A percentile compares a stretch with the other conserved stretches of the same genome.
These are phyloP conservation scores for Acacia confusa DNA, from an alignment of 306 rosid genomes.

Conservation along the genomic window DNA sequence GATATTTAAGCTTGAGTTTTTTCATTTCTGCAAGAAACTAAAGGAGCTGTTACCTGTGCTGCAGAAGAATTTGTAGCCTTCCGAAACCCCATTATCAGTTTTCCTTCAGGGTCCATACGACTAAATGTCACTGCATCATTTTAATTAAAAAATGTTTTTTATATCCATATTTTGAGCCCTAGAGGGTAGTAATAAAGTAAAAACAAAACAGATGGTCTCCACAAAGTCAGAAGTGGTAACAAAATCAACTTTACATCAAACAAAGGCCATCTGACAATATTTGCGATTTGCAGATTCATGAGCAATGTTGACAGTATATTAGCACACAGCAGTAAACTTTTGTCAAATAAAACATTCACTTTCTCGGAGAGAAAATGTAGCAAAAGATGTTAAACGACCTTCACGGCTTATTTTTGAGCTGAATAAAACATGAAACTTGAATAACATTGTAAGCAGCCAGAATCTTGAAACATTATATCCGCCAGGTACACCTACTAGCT, in stretches of 20 bases:
- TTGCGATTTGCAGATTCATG: not conserved
- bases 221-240: slow-evolving; percentile 15
- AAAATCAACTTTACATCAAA: slow-evolving; percentile 18
- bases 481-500: not conserved
- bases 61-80: slow-evolving; percentile 76
- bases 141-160: not conserved
- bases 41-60: slow-evolving; percentile 68
- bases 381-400: slow-evolving; percentile 1
- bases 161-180: slow-evolving; percentile 1
- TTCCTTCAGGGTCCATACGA: slow-evolving; percentile 99
- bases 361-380: not conserved
- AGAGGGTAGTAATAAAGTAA: not conserved
- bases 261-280: slow-evolving; percentile 28
- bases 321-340: not conserved
- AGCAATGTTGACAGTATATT: not conserved
- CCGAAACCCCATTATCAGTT: slow-evolving; percentile 96
- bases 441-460: slow-evolving; percentile 12
- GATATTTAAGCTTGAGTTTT: slow-evolving; percentile 39
- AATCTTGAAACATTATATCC: slow-evolving; percentile 18
- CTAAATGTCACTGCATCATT: slow-evolving; percentile 83
- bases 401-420: slow-evolving; percentile 7
- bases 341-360: not conserved
- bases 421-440: not conserved
- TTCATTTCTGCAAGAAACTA: slow-evolving; percentile 36
- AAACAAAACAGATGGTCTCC: not conserved